Evolutionary conservation across 169 alveolate species (phyloP).

Genomic region (Eimeria praecox): DNA sequence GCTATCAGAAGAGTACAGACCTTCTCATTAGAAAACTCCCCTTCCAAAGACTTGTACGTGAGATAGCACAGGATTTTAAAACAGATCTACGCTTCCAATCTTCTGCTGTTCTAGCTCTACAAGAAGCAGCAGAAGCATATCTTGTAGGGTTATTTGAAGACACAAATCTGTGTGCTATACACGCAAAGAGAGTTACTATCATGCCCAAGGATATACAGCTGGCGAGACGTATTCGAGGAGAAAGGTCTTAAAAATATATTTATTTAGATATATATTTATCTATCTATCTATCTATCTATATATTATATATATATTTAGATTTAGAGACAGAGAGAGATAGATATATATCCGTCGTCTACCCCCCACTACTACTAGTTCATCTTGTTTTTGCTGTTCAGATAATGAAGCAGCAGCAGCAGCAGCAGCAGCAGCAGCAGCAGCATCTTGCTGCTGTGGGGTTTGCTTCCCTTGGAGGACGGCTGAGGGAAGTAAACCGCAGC

Average conservation of each 20-base stretch:
- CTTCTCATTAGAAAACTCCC: slow-evolving; percentile 97
- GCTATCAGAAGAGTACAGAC: slow-evolving; percentile 96
- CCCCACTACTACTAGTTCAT: too few species aligned
- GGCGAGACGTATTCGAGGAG: slow-evolving; percentile 99
- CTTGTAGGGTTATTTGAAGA: slow-evolving; percentile 99
- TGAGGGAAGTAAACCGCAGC: too few species aligned
- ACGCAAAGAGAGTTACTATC: slow-evolving; percentile 99
- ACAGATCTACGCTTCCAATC: slow-evolving; percentile 99
- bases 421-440: too few species aligned
- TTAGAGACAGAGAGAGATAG: too few species aligned
- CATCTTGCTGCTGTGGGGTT: too few species aligned
- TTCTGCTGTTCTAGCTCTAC: slow-evolving; percentile 99
- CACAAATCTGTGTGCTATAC: slow-evolving; percentile 99
- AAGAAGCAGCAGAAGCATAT: slow-evolving; percentile 99
- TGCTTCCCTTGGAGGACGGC: too few species aligned
- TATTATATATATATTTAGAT: too few species aligned
- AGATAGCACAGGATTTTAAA: slow-evolving; percentile 97
- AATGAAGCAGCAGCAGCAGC: too few species aligned
- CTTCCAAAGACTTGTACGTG: slow-evolving; percentile 97
- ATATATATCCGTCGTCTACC: too few species aligned
- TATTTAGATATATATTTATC: too few species aligned
- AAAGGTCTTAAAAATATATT: slow-evolving; percentile 89
- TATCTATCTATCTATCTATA: too few species aligned
- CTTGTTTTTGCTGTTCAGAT: too few species aligned
- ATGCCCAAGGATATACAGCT: slow-evolving; percentile 99